A percentile compares a stretch with the other conserved stretches of the same genome.
These are phyloP conservation scores for Phytophthora melonis DNA, from an alignment of 352 stramenopile species.

Conservation along the genomic window DNA sequence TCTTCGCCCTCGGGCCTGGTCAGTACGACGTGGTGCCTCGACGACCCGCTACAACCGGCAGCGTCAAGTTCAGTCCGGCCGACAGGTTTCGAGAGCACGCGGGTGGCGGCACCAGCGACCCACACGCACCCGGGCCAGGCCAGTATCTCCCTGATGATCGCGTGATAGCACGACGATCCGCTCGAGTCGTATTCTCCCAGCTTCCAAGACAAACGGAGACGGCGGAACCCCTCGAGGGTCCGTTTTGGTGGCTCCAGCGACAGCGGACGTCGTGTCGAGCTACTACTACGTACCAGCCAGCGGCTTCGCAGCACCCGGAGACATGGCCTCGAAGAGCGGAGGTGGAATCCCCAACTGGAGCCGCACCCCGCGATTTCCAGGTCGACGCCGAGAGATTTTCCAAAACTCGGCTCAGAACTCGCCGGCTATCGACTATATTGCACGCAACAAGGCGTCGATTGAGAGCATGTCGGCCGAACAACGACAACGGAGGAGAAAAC, in stretches of 20 bases:
- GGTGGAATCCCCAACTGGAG: slow-evolving; percentile 55
- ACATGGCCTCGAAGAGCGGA: slow-evolving; percentile 19
- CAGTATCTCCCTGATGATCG: slow-evolving; percentile 60
- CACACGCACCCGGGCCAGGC: slow-evolving; percentile 46
- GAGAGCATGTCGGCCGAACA: slow-evolving; percentile 37
- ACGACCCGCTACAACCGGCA: slow-evolving; percentile 33
- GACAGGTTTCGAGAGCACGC: slow-evolving; percentile 67
- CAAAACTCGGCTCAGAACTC: slow-evolving; percentile 9
- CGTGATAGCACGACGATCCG: slow-evolving; percentile 37
- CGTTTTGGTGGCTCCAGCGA: slow-evolving; percentile 32
- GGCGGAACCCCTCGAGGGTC: slow-evolving; percentile 30
- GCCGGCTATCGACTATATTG: slow-evolving; percentile 37
- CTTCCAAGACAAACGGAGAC: slow-evolving; percentile 49
- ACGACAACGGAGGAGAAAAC: slow-evolving; percentile 23
- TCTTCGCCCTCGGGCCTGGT: slow-evolving; percentile 63
- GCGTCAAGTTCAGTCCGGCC: slow-evolving; percentile 67
- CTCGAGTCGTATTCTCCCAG: slow-evolving; percentile 63
- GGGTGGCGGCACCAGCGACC: slow-evolving; percentile 36
- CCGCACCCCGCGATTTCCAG: slow-evolving; percentile 49
- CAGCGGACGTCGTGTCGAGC: slow-evolving; percentile 60
- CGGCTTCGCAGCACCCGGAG: slow-evolving; percentile 39
- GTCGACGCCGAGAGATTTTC: slow-evolving; percentile 19
- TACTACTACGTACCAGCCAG: slow-evolving; percentile 66
- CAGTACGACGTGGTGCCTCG: slow-evolving; percentile 60
- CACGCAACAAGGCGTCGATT: slow-evolving; percentile 42